phyloP scores from a whole-genome alignment of 768 basidiomycete species.

The Leccinellum luteum region DNA sequence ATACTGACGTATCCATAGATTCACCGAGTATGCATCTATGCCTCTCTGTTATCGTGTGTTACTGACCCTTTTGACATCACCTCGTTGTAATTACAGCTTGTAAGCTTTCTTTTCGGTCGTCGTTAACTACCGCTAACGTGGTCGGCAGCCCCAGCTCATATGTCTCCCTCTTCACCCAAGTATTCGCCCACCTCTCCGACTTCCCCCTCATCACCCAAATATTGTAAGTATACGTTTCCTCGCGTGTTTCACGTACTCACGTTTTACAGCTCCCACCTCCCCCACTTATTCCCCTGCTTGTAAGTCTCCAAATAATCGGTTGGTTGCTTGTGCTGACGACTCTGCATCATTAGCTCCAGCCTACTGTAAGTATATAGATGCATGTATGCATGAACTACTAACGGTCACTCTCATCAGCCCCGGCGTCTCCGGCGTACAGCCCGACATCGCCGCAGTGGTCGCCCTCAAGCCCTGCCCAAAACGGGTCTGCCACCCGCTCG shows the following conservation, averaged over 20 bases:
- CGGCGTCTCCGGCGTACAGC: slow-evolving; percentile 83
- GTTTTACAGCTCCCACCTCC: slow-evolving; percentile 69
- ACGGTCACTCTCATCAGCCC: slow-evolving; percentile 45
- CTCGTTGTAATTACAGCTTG: slow-evolving; percentile 47
- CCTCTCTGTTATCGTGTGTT: slow-evolving; percentile 4
- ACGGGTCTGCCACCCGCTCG: slow-evolving; percentile 37
- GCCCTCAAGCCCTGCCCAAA: slow-evolving; percentile 73
- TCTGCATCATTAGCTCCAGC: slow-evolving; percentile 54
- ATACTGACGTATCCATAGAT: slow-evolving; percentile 41
- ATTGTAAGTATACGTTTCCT: slow-evolving; percentile 54
- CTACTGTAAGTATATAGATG: slow-evolving; percentile 58
- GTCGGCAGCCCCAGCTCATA: slow-evolving; percentile 64
- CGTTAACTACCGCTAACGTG: slow-evolving; percentile 5
- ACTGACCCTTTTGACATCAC: slow-evolving; percentile 22
- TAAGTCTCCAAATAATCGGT: slow-evolving; percentile 39
- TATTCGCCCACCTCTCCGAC: slow-evolving; percentile 94
- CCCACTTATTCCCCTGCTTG: slow-evolving; percentile 87
- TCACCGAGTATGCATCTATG: slow-evolving; percentile 67
- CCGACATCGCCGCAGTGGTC: slow-evolving; percentile 86
- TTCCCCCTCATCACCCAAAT: slow-evolving; percentile 90
- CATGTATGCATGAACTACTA: not conserved
- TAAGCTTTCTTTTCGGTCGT: slow-evolving; percentile 36
- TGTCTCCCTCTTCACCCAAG: slow-evolving; percentile 88
- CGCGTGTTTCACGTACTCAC: slow-evolving; percentile 4
- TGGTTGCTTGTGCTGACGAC: slow-evolving; percentile 4